Evolutionary conservation across 2,329 filamentous ascomycete species (phyloP), one percentile per base, ranked within the genome.

Genomic region (Pezicula radicicola): DNA sequence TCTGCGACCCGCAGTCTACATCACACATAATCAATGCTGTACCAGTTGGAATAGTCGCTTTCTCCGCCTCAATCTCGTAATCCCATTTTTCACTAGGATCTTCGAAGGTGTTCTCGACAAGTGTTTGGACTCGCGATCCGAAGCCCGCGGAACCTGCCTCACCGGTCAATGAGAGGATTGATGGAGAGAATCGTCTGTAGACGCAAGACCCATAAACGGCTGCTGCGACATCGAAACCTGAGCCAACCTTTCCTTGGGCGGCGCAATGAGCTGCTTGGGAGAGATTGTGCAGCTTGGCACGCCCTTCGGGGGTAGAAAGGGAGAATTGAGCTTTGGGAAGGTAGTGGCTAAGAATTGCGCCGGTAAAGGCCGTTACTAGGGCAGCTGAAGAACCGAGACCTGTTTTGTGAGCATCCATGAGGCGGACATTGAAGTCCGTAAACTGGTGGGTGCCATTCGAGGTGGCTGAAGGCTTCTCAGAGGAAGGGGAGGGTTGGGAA

Each of bases 201-300:
- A 88, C 76, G 68, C 91, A 96, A 15, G 89, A 92, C 15, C 94
- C 94, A 69, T 91, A 97, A 15, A 96, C 91, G 16, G 94, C 94
- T 25, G 89, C 87, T 0, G 93, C 94, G 48, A 99, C 88, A 67
- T 99, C 94, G 68, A 99, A 99, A 18, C 94, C 94, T 1, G 89
- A 94, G 46, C 94, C 94, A 16, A 99, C 86, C 71, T 99, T 99
- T 21, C 94, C 94, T 73, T 99, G 94, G 0, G 94, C 94, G 1
- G 93, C 91, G 67, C 93, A 97, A 73, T 99, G 94, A 4, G 91
- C 87, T 1, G 89, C 89, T 75, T 99, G 94, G 0, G 93, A 88
- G 47, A 99, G 84, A 71, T 97, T 97, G 75, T 99, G 94, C 49
- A 97, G 79, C 46, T 80, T 80, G 27, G 75, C 74, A 59, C 78